Base-by-base conservation (phyloP, 345 rosid genomes). In the Syzygium aromaticum region DNA sequence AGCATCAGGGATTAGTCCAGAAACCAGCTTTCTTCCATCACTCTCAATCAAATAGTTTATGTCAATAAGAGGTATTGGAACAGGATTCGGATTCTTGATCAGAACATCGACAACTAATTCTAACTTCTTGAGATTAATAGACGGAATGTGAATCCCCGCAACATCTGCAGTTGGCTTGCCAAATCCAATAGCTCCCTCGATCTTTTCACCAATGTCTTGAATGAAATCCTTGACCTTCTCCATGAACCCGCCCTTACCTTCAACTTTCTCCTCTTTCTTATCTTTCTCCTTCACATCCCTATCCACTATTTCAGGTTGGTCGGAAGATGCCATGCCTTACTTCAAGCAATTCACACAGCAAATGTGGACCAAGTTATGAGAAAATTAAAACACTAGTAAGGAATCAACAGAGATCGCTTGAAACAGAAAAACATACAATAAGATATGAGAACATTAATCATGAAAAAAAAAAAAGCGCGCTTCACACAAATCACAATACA, bases 91-190 rank as follows among this genome's bases (percentile, higher is more conserved):
- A 88, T 96, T 96, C 92, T 95, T 98, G 85, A 96, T 90, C 40
- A 98, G 97, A n/a, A 96, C 93, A 89, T 98, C 99, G 6, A 96
- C 91, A 30, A 98, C 93, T 40, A 96, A 88, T 23, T 96, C 99
- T 10, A 97, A 99, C 88, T 88, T 94, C 89, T 96, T 93, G 63
- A 98, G 98, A 85, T 95, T 98, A 91, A 98, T 95, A 73, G 54
- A 87, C 52, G 98, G 99, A 88, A 96, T 85, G 87, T 96, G 98
- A 53, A 98, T 92, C 9, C 88, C 99, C 12, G 95, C 49, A 59
- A 96, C 97, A 89, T 98, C 98, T 52, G 99, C 98, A 52, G 99
- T 96, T 73, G 99, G 99, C 92, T 96, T 98, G 85, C 99, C 99
- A 33, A 96, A 96, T 25, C 99, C 98, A 64, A 98, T 93, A 38